phyloP scores from a whole-genome alignment of 2,329 filamentous ascomycete species.

The Lomentospora prolificans region DNA sequence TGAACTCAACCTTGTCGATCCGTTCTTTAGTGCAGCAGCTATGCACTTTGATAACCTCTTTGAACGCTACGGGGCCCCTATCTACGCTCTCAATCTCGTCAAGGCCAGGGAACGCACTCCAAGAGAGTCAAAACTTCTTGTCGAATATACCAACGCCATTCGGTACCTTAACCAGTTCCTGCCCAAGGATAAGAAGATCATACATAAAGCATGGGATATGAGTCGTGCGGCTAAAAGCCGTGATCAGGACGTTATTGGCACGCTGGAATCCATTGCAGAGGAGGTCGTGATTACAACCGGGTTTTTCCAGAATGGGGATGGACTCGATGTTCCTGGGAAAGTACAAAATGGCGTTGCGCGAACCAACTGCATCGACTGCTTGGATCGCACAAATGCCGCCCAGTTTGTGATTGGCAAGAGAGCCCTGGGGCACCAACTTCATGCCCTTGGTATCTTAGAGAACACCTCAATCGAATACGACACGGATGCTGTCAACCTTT shows the following conservation, averaged over 20 bases:
- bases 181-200: constrained; percentile 72
- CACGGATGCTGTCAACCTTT: constrained; percentile 89
- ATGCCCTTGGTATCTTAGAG: constrained; percentile 79
- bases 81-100: constrained; percentile 87
- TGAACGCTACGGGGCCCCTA: constrained; percentile 79
- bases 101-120: constrained; percentile 82
- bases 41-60: constrained; percentile 94
- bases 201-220: constrained; percentile 98
- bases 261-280: constrained; percentile 80
- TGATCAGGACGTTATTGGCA: constrained; percentile 89
- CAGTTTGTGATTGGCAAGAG: constrained; percentile 97
- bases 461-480: constrained; percentile 79
- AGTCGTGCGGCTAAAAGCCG: constrained; percentile 85
- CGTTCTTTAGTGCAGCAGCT: constrained; percentile 87
- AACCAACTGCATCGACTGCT: constrained; percentile 96
- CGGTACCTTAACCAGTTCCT: constrained; percentile 92
- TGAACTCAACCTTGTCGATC: constrained; percentile 88
- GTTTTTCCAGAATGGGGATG: constrained; percentile 89
- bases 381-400: constrained; percentile 93
- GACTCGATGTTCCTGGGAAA: constrained; percentile 50
- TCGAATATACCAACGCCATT: constrained; percentile 80
- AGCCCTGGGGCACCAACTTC: constrained; percentile 82
- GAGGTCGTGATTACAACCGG: constrained; percentile 77
- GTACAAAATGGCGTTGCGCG: constrained; percentile 88
- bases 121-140: constrained; percentile 80